A percentile compares a stretch with the other conserved stretches of the same genome.
Conservation (phyloP, 805 yeast genomes). For the Hanseniaspora pseudoguilliermondii region DNA sequence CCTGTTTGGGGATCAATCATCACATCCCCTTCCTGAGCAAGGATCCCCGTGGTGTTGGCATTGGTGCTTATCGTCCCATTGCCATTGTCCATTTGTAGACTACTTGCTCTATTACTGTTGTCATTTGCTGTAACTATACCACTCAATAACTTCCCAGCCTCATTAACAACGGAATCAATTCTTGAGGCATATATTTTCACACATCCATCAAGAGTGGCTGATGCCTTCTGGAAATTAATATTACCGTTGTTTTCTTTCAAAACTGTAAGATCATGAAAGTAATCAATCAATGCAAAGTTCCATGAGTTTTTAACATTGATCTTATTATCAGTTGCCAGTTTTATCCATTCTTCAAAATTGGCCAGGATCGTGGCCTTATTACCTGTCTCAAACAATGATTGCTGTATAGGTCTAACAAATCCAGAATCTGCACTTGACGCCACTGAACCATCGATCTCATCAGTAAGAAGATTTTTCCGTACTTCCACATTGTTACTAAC, state of each 20-base stretch:
- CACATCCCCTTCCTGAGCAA: constrained; percentile 20
- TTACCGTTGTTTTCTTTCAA: constrained; percentile 51
- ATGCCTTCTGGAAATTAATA: constrained; percentile 80
- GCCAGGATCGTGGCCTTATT: constrained; percentile 34
- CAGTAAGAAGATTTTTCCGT: constrained; percentile 6
- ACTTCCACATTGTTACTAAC: not conserved
- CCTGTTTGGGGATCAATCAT: constrained; percentile 27
- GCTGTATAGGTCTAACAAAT: not conserved
- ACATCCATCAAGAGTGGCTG: constrained; percentile 88
- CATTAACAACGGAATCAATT: constrained; percentile 83
- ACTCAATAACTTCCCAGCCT: constrained; percentile 70
- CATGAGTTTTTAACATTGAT: constrained; percentile 77
- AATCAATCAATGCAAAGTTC: constrained; percentile 84
- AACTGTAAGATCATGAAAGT: constrained; percentile 70
- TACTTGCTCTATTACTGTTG: constrained; percentile 8
- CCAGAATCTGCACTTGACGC: not conserved
- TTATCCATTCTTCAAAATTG: constrained; percentile 69
- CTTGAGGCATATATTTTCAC: constrained; percentile 84
- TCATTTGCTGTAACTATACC: constrained; percentile 46
- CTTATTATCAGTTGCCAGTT: constrained; percentile 69
- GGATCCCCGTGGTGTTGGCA: constrained; percentile 19
- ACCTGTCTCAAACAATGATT: constrained; percentile 18
- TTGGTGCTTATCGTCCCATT: constrained; percentile 19
- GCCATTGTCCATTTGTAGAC: constrained; percentile 14
- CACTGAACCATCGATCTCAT: not conserved